Percentiles rank a stretch among this genome's conserved stretches.
Evolutionary conservation across 306 rosid genomes (phyloP).

Genomic region (Astragalus membranaceus): DNA sequence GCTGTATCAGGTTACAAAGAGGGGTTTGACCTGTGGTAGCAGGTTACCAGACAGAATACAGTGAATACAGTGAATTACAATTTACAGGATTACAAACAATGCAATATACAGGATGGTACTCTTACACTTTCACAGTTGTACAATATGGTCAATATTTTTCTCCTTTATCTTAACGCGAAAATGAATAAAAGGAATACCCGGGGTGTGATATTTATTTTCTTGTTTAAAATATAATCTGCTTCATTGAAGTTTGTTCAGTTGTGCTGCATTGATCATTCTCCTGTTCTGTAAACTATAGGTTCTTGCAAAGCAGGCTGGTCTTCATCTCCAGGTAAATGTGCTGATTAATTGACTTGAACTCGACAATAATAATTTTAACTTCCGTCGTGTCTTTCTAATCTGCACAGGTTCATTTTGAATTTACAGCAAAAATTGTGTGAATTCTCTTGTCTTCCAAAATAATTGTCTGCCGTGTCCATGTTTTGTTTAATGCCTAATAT

Average conservation of each 20-base stretch:
- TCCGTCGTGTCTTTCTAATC: too few species aligned
- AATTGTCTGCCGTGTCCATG: not conserved
- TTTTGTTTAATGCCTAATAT: not conserved
- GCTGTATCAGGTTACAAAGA: too few species aligned
- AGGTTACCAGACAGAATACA: too few species aligned
- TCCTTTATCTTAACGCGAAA: slow-evolving; percentile 13
- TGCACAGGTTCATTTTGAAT: too few species aligned
- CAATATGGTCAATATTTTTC: not conserved
- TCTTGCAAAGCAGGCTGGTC: slow-evolving; percentile 81
- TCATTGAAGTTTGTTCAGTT: slow-evolving; percentile 4
- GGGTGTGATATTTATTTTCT: slow-evolving; percentile 2
- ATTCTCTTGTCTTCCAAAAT: not conserved
- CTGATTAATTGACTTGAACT: not conserved
- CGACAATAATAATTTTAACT: too few species aligned
- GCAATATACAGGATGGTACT: too few species aligned
- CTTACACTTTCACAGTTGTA: not conserved
- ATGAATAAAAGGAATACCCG: slow-evolving; percentile 4
- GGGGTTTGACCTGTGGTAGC: too few species aligned
- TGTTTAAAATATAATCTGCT: slow-evolving; percentile 1
- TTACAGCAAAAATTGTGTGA: too few species aligned
- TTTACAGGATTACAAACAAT: too few species aligned
- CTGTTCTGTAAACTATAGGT: slow-evolving; percentile 48
- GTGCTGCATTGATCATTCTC: slow-evolving; percentile 15
- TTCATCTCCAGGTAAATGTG: slow-evolving; percentile 73
- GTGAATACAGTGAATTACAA: too few species aligned